Percentiles rank a stretch among this genome's conserved stretches.
Conservation (phyloP, 495 filamentous ascomycete genomes). For the Clavariopsis aquatica region DNA sequence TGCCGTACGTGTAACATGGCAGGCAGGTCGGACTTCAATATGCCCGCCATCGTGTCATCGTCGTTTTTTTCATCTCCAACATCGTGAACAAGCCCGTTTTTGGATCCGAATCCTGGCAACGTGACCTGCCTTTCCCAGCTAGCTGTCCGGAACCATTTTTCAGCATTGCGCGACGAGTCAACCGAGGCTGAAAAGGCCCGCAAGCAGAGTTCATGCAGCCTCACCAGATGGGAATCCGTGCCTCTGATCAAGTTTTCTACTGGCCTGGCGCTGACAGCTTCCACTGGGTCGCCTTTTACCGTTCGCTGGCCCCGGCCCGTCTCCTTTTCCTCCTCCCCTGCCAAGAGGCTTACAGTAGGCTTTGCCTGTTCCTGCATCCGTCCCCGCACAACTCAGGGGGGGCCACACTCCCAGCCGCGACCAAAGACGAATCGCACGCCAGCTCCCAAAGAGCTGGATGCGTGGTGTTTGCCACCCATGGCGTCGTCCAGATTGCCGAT, state of each 20-base stretch:
- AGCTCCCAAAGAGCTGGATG: not conserved
- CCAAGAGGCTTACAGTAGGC: slow-evolving; percentile 23
- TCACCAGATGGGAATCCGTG: slow-evolving; percentile 10
- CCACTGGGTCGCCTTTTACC: not conserved
- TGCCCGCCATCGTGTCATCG: slow-evolving; percentile 8
- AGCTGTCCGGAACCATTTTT: not conserved
- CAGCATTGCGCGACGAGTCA: slow-evolving; percentile 26
- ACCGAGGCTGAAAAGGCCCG: not conserved
- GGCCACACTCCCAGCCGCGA: not conserved
- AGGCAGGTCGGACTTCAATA: not conserved
- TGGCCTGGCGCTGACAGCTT: slow-evolving; percentile 13
- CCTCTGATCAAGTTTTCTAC: slow-evolving; percentile 1
- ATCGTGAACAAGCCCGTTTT: not conserved
- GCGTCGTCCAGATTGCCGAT: not conserved
- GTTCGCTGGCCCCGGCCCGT: not conserved
- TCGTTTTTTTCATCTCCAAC: slow-evolving; percentile 14
- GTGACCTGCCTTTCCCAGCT: slow-evolving; percentile 8
- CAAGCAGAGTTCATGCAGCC: not conserved
- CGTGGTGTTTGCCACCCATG: not conserved
- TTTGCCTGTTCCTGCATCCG: slow-evolving; percentile 29
- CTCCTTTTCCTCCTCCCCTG: slow-evolving; percentile 19
- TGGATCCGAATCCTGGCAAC: not conserved
- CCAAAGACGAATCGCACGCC: slow-evolving; percentile 20
- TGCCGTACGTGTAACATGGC: slow-evolving; percentile 6
- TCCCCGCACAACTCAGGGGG: slow-evolving; percentile 22